Evolutionary conservation across 2,329 filamentous ascomycete species (phyloP).

Genomic region (Xylaria sp.): DNA sequence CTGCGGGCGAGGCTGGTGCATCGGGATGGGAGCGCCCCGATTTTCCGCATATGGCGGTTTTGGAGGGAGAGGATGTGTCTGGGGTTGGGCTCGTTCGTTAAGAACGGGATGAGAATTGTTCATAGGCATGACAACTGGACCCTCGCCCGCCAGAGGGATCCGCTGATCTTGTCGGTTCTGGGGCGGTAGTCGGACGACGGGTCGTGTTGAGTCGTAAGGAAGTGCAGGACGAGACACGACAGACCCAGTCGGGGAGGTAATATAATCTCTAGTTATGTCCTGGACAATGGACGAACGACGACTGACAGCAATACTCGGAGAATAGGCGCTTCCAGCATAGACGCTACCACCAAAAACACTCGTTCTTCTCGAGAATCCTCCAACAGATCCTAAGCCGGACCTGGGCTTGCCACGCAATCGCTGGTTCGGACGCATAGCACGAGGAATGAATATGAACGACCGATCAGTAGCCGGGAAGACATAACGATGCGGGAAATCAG

Average conservation of each 20-base stretch:
- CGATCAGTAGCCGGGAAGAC: slow-evolving; percentile 90
- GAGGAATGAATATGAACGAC: slow-evolving; percentile 97
- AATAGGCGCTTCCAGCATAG: slow-evolving; percentile 79
- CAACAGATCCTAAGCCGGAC: slow-evolving; percentile 74
- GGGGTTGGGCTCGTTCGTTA: slow-evolving; percentile 65
- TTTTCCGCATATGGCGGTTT: slow-evolving; percentile 68
- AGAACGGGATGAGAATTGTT: slow-evolving; percentile 53
- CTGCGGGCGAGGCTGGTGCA: slow-evolving; percentile 95
- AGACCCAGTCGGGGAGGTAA: slow-evolving; percentile 84
- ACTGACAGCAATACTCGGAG: slow-evolving; percentile 87
- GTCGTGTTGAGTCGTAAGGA: slow-evolving; percentile 69
- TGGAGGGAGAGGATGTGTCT: slow-evolving; percentile 67
- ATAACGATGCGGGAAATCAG: slow-evolving; percentile 80
- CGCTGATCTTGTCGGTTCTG: slow-evolving; percentile 52
- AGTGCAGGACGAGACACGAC: slow-evolving; percentile 75
- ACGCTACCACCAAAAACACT: slow-evolving; percentile 78
- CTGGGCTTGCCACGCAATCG: slow-evolving; percentile 78
- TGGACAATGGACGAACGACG: slow-evolving; percentile 82
- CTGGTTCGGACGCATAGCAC: slow-evolving; percentile 92
- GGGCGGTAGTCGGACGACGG: slow-evolving; percentile 86
- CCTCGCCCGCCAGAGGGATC: slow-evolving; percentile 41
- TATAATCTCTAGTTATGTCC: slow-evolving; percentile 73
- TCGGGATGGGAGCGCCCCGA: slow-evolving; percentile 66
- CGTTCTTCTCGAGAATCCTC: slow-evolving; percentile 79
- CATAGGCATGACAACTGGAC: slow-evolving; percentile 37